phyloP scores from a whole-genome alignment of 352 stramenopile species.

The Phytophthora pistaciae region DNA sequence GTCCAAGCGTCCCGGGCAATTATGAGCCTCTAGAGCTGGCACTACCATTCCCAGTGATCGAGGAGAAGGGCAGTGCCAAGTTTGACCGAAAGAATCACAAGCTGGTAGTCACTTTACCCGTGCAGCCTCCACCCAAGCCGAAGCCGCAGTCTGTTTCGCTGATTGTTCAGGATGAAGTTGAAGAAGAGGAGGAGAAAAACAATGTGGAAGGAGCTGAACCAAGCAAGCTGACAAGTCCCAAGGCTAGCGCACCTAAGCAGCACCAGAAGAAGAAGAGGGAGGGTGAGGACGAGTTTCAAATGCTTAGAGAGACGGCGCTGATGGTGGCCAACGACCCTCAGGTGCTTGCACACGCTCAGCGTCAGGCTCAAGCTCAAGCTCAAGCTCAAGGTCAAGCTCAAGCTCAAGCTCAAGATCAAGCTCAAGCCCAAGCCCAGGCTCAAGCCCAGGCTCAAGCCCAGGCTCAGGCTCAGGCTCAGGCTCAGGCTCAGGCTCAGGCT shows the following conservation, averaged over 20 bases:
- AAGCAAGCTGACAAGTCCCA: neutral
- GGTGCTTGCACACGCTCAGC: conserved; percentile 20
- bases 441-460: neutral
- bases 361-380: neutral
- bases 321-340: conserved; percentile 78
- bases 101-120: conserved; percentile 82
- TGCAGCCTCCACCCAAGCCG: conserved; percentile 59
- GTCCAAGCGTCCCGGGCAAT: conserved; percentile 15
- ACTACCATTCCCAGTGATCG: conserved; percentile 81
- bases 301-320: conserved; percentile 68
- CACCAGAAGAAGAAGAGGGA: neutral
- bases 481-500: conserved; percentile 4
- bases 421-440: conserved; percentile 7
- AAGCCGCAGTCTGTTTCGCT: conserved; percentile 38
- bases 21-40: conserved; percentile 67
- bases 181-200: conserved; percentile 36
- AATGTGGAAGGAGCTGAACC: neutral
- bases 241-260: neutral
- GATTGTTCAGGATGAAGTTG: conserved; percentile 51
- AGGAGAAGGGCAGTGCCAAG: conserved; percentile 78
- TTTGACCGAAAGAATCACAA: conserved; percentile 86
- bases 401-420: conserved; percentile 1
- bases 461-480: neutral
- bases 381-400: conserved; percentile 5
- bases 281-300: conserved; percentile 58